Evolutionary conservation across 208 protist genomes (phyloP).

Genomic region (Leishmania amazonensis): DNA sequence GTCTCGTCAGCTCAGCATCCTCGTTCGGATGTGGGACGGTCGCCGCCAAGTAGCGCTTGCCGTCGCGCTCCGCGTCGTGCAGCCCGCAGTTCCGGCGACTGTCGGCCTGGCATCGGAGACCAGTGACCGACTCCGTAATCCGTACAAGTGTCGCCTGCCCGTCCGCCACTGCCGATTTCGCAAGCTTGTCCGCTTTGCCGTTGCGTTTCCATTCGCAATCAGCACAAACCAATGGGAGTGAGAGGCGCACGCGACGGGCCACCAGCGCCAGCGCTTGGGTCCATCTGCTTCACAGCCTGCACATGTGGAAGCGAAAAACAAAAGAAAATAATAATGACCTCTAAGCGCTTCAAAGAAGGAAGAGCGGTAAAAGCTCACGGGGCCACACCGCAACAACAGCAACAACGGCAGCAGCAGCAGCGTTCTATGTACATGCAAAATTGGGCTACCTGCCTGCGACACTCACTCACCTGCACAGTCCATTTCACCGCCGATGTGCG

Average conservation of each 20-base stretch:
- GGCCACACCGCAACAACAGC: neutral
- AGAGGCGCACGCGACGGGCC: neutral
- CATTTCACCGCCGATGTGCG: neutral
- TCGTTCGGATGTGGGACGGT: no score
- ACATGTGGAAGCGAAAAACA: neutral
- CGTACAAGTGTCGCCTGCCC: neutral
- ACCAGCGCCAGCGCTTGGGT: neutral
- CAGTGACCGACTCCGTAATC: neutral
- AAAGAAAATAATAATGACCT: neutral
- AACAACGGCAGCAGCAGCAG: neutral
- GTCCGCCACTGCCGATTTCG: neutral
- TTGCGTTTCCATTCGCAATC: neutral
- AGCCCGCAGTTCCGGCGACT: neutral
- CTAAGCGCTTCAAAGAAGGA: neutral
- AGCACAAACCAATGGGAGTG: neutral
- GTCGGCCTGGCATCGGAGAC: neutral
- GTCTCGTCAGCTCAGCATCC: neutral
- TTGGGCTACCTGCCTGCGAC: neutral
- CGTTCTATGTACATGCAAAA: slow-evolving; percentile 5
- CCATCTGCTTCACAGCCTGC: neutral
- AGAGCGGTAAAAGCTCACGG: neutral
- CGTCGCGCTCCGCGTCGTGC: neutral
- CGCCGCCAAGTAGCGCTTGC: neutral
- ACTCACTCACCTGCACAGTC: neutral
- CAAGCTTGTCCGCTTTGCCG: neutral